Percentiles rank a stretch among this genome's conserved stretches.
These are phyloP conservation scores for Blumeria graminis DNA, from an alignment of 2,329 filamentous ascomycete genomes.

Conservation along the genomic window DNA sequence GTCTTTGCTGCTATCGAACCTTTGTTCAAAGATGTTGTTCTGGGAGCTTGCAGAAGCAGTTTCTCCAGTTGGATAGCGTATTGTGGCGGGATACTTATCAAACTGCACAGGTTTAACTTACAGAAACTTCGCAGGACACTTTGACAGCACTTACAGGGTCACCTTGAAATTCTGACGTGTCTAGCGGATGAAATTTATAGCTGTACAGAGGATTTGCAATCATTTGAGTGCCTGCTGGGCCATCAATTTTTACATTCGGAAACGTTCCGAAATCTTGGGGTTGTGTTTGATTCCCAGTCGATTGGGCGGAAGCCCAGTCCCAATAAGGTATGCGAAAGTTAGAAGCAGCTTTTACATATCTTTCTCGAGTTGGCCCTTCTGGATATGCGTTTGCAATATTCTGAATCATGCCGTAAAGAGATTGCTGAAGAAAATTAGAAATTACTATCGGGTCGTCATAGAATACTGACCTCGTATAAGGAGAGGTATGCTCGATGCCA, in stretches of 20 bases:
- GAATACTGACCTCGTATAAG: constrained; percentile 26
- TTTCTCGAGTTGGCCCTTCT: constrained; percentile 10
- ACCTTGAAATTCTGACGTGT: constrained; percentile 28
- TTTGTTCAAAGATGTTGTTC: constrained; percentile 28
- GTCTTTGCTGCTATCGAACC: constrained; percentile 26
- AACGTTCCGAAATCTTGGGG: constrained; percentile 21
- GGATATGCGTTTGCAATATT: constrained; percentile 19
- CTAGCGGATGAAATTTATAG: constrained; percentile 23
- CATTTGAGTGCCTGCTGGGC: constrained; percentile 21
- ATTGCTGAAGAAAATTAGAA: constrained; percentile 22
- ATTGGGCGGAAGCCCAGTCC: constrained; percentile 9
- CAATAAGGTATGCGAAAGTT: constrained; percentile 1
- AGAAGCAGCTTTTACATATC: constrained; percentile 18
- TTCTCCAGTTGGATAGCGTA: constrained; percentile 25
- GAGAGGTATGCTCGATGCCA: constrained; percentile 33
- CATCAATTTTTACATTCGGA: constrained; percentile 23
- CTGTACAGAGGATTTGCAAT: constrained; percentile 28
- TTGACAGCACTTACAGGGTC: constrained; percentile 25
- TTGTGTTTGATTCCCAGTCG: not conserved
- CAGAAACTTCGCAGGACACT: not conserved
- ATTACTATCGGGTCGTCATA: not conserved
- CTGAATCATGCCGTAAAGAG: constrained; percentile 23
- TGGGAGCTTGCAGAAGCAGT: constrained; percentile 26
- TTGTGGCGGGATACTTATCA: constrained; percentile 32
- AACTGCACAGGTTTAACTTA: constrained; percentile 20